Base-by-base conservation (phyloP, 148 eudicot species). In the Suaeda aralocaspica region DNA sequence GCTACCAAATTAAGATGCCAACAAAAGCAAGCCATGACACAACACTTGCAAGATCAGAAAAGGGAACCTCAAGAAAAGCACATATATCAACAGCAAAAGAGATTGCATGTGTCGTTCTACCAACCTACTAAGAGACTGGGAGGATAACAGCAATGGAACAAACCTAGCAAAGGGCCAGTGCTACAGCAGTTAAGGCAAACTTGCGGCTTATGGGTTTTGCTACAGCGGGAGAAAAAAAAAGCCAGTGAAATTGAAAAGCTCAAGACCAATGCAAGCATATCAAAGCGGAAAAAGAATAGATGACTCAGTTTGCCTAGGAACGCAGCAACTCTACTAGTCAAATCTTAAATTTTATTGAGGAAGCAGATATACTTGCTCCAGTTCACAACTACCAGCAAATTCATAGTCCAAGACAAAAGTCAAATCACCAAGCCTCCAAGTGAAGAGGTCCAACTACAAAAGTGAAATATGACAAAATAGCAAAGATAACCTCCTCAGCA, bases 401-500 rank as follows among this genome's bases (percentile, higher is more conserved):
- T 58, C 41, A 46, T 28, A 9, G n/a, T 21, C 31, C 2, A 1
- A 21, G 51, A 14, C 5, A 34, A 29, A 34, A 26, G 59, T 11
- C 58, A 12, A 24, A 28, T 68, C 25, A 22, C 13, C 59, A 33
- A 6, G 18, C 41, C 48, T 59, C 42, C 36, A 30, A 53, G 57
- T 22, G 9, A 26, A 55, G 46, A 48, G 58, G 21, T 74, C 45
- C 8, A 15, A 41, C 33, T 25, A 29, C 30, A 34, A 66, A 52
- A 31, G 19, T 56, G 41, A 52, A 18, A 62, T 42, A 52, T n/a
- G 14, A 16, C 5, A 3, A 52, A 24, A 24, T 22, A 28, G 31
- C 36, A 33, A 60, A 61, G 25, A 42, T 57, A 70, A 56, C 46
- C 71, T 65, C 67, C 70, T 55, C 26, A 13, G 70, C 68, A 56